A percentile compares a stretch with the other conserved stretches of the same genome.
Evolutionary conservation across 306 rosid genomes (phyloP).

Genomic region (Glycyrrhiza uralensis): DNA sequence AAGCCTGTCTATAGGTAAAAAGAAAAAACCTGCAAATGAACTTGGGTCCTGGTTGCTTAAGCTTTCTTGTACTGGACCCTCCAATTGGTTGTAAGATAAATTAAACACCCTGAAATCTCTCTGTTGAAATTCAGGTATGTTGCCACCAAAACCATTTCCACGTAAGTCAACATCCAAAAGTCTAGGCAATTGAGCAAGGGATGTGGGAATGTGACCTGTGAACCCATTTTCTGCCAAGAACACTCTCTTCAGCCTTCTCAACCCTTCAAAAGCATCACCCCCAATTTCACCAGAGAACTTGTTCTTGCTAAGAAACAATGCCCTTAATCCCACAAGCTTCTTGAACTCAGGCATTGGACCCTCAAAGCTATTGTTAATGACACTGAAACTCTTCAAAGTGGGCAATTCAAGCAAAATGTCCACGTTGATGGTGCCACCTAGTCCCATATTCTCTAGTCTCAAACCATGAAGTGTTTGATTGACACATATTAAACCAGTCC

Average conservation of each 20-base stretch:
- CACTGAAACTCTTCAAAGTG: conserved; percentile 45
- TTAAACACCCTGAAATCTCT: conserved; percentile 37
- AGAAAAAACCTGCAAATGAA: conserved; percentile 50
- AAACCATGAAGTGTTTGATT: conserved; percentile 27
- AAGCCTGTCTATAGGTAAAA: neutral
- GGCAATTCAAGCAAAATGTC: conserved; percentile 41
- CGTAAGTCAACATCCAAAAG: conserved; percentile 58
- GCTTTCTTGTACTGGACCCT: conserved; percentile 56
- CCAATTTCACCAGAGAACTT: conserved; percentile 54
- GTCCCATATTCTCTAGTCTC: conserved; percentile 55
- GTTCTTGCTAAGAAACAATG: conserved; percentile 53
- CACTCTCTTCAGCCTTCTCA: conserved; percentile 46
- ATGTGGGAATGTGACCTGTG: conserved; percentile 55
- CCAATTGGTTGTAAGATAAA: conserved; percentile 51
- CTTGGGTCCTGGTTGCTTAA: conserved; percentile 23
- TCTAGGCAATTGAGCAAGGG: conserved; percentile 50
- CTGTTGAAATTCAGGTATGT: conserved; percentile 50
- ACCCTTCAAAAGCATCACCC: conserved; percentile 51
- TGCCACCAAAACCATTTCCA: conserved; percentile 56
- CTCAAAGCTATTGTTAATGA: conserved; percentile 48
- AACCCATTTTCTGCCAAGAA: conserved; percentile 53
- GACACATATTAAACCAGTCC: conserved; percentile 62
- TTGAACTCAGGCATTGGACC: conserved; percentile 65
- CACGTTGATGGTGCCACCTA: conserved; percentile 48
- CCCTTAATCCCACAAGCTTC: conserved; percentile 31